Conservation (phyloP, 2,329 filamentous ascomycete genomes). For the Leptodontidium sp. region DNA sequence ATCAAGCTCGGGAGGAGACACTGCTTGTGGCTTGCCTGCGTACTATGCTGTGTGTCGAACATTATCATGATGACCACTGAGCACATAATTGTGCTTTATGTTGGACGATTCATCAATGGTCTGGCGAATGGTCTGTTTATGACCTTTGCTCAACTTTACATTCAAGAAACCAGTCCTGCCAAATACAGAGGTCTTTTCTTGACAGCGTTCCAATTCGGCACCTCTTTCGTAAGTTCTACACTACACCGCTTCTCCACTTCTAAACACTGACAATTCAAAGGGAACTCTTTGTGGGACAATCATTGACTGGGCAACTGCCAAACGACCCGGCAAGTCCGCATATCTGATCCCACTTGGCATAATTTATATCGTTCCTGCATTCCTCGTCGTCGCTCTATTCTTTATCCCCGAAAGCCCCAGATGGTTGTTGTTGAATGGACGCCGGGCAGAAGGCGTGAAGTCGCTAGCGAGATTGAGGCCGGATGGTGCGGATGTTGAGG, state of each 20-base stretch:
- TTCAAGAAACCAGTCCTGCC: slow-evolving; percentile 59
- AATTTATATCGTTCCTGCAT: slow-evolving; percentile 41
- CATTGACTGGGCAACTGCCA: slow-evolving; percentile 57
- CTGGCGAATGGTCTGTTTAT: slow-evolving; percentile 49
- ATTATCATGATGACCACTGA: slow-evolving; percentile 65
- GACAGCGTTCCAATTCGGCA: slow-evolving; percentile 57
- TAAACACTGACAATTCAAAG: not conserved
- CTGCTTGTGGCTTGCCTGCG: slow-evolving; percentile 56
- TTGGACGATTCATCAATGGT: slow-evolving; percentile 62
- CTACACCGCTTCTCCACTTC: slow-evolving; percentile 33
- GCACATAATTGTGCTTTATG: slow-evolving; percentile 60
- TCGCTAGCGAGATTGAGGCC: slow-evolving; percentile 44
- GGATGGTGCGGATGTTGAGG: slow-evolving; percentile 42
- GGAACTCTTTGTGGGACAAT: slow-evolving; percentile 56
- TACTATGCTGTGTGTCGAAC: slow-evolving; percentile 59
- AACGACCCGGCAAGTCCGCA: slow-evolving; percentile 36
- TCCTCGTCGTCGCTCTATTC: slow-evolving; percentile 63
- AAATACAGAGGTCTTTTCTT: slow-evolving; percentile 58
- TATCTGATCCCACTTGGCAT: slow-evolving; percentile 48
- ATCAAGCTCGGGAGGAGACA: slow-evolving; percentile 54
- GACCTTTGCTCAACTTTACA: slow-evolving; percentile 37
- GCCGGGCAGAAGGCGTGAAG: slow-evolving; percentile 42
- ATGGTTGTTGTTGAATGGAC: slow-evolving; percentile 47
- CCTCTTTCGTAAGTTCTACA: slow-evolving; percentile 52
- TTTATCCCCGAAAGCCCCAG: slow-evolving; percentile 68